phyloP scores from a whole-genome alignment of 192 early-diverging fungal species.

The Pilobolus umbonatus region DNA sequence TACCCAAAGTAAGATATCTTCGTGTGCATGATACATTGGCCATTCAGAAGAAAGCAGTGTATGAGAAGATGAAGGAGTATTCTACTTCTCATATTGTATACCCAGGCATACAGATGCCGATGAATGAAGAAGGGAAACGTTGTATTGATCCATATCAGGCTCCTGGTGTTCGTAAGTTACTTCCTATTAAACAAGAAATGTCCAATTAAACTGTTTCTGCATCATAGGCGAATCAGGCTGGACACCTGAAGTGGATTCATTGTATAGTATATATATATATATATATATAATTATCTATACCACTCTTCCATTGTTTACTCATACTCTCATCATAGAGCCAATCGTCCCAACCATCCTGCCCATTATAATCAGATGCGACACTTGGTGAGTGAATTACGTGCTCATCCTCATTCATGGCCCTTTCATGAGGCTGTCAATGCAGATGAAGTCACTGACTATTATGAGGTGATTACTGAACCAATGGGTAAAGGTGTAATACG shows the following conservation, averaged over 20 bases:
- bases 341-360: constrained; percentile 43
- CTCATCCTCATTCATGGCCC: constrained; percentile 84
- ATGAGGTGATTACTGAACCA: constrained; percentile 91
- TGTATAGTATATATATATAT: constrained; percentile 21
- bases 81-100: constrained; percentile 75
- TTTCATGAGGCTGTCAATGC: constrained; percentile 88
- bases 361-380: constrained; percentile 66
- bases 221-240: constrained; percentile 80
- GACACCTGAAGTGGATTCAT: constrained; percentile 79
- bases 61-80: constrained; percentile 76
- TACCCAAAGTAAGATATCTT: constrained; percentile 86
- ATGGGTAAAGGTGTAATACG: constrained; percentile 65
- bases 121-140: constrained; percentile 54
- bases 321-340: constrained; percentile 22
- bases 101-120: constrained; percentile 59
- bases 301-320: not conserved
- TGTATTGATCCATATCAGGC: constrained; percentile 76
- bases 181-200: not conserved
- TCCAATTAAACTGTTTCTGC: not conserved
- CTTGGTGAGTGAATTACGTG: constrained; percentile 72
- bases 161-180: constrained; percentile 57
- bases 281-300: not conserved
- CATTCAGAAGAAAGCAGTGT: constrained; percentile 75
- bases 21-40: constrained; percentile 65
- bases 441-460: constrained; percentile 90